Evolutionary conservation across 495 filamentous ascomycete genomes (phyloP).

Genomic region (Talaromyces adpressus): DNA sequence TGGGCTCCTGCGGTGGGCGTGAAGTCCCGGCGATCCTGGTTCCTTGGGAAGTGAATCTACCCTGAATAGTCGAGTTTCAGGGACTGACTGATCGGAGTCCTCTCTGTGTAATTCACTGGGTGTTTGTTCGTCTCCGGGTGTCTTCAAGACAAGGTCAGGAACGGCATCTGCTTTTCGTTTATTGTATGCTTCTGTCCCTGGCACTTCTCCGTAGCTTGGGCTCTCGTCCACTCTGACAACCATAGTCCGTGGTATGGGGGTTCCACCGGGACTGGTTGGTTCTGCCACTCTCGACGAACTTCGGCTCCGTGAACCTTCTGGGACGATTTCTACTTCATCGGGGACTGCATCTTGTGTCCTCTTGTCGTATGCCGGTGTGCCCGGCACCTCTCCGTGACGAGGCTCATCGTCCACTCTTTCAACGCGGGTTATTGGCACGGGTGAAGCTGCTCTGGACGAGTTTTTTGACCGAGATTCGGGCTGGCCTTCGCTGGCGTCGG

Average conservation of each 20-base stretch:
- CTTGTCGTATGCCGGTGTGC: conserved; percentile 52
- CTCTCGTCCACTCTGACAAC: conserved; percentile 71
- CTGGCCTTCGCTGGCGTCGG: conserved; percentile 73
- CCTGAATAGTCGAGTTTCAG: conserved; percentile 38
- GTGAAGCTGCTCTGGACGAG: conserved; percentile 38
- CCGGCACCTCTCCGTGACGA: conserved; percentile 55
- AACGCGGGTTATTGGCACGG: conserved; percentile 55
- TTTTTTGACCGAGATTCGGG: conserved; percentile 26
- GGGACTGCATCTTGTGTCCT: conserved; percentile 56
- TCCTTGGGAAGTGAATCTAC: conserved; percentile 35
- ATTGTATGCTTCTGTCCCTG: conserved; percentile 72
- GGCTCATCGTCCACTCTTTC: conserved; percentile 53
- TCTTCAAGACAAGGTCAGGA: conserved; percentile 57
- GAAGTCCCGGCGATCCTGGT: conserved; percentile 19
- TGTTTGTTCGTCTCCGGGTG: conserved; percentile 14
- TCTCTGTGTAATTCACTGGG: conserved; percentile 1
- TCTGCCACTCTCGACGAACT: conserved; percentile 34
- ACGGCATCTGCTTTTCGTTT: conserved; percentile 73
- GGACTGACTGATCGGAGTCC: conserved; percentile 22
- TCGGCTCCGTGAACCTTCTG: conserved; percentile 45
- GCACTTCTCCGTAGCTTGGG: conserved; percentile 78
- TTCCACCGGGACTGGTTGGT: conserved; percentile 43
- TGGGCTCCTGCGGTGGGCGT: conserved; percentile 33
- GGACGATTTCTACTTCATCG: conserved; percentile 56
- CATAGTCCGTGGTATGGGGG: conserved; percentile 70